Conservation (phyloP, 106 monocot genomes). For the Allium cepa region DNA sequence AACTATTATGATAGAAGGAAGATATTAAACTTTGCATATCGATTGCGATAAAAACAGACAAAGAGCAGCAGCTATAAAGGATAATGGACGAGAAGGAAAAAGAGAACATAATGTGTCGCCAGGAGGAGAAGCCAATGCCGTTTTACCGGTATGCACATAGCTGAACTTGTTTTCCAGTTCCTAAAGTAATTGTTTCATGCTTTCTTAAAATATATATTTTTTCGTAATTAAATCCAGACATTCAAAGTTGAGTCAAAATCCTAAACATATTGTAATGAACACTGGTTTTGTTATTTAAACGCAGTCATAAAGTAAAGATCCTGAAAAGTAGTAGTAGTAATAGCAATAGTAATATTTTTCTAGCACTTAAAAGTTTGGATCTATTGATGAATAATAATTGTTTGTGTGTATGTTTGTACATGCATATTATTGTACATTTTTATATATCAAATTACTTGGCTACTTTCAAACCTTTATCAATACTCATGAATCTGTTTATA, state of each 20-base stretch:
- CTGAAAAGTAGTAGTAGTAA: too few species aligned
- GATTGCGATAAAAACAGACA: constrained; percentile 18
- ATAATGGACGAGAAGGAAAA: constrained; percentile 21
- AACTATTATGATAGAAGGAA: too few species aligned
- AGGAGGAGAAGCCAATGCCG: constrained; percentile 23
- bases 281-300: background rate
- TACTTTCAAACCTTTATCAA: background rate
- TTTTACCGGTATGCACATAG: constrained; percentile 19
- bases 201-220: background rate
- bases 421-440: background rate
- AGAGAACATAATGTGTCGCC: constrained; percentile 9
- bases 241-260: background rate
- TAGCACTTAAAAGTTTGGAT: background rate
- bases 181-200: background rate
- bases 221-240: too few species aligned
- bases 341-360: too few species aligned
- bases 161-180: background rate
- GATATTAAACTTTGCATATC: background rate
- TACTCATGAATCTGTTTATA: background rate
- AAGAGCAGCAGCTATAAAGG: constrained; percentile 20
- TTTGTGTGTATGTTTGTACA: background rate
- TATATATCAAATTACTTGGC: background rate
- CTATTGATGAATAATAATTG: background rate
- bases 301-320: too few species aligned
- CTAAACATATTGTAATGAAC: background rate